Evolutionary conservation across 1,284 basidiomycete species (phyloP), one percentile per base, ranked within the genome.

Genomic region (Vanrija sp.): DNA sequence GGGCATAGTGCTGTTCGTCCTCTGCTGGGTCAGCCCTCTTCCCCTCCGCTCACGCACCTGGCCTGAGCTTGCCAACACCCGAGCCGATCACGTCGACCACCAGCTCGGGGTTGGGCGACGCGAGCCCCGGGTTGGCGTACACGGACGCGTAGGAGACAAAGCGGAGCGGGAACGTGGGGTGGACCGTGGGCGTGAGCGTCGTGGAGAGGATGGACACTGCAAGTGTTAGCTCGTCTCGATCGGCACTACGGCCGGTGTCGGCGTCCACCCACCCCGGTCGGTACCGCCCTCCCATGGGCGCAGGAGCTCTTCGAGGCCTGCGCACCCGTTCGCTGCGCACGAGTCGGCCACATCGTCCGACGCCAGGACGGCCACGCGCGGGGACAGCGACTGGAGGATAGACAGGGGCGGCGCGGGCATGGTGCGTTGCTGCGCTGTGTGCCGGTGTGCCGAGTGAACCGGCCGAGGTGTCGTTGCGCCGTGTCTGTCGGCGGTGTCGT

Each of bases 351-450:
- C 75, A 62, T 75, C 69, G 54, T 72, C 66, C 5, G 68, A 68
- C 9, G 72, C 58, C 39, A 77, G 65, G n/a, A 76, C 66, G 6
- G 72, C 75, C 42, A 77, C 67, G 15, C 68, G 65, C 2, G 75
- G 75, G 23, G 75, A 73, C 45, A 77, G 64, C 12, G 72, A 70
- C 57, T 73, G 72, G 6, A 75, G 52, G 24, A 76, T 66, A 16
- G 68, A 70, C 41, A 73, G 62, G 24, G 72, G 69, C 27, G 72
- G 71, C 36, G 72, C 68, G 41, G 72, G 72, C 73, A 75, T 75
- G 47, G 27, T 45, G 44, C 19, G 41, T n/a, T 39, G 38, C 12
- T 4, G 31, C 9, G 4, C 12, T 31, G 10, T 31, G 31, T 12
- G 31, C 31, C 31, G 31, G 12, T 12, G 6, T 8, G n/a, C n/a